These are phyloP conservation scores for Kalanchoe fedtschenkoi DNA, from an alignment of 164 flowering plant species.

Conservation along the genomic window DNA sequence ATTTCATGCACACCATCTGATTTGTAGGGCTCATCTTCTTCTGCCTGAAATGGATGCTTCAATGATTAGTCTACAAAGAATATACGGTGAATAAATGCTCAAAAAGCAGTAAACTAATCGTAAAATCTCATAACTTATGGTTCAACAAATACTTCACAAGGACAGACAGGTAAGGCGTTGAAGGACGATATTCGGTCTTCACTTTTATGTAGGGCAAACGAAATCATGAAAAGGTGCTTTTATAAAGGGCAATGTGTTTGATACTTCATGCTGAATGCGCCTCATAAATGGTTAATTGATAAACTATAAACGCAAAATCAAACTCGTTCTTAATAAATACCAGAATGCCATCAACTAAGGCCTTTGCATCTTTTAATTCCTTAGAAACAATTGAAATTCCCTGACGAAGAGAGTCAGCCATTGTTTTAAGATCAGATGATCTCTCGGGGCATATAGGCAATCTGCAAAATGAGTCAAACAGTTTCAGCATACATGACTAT, in stretches of 20 bases:
- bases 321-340: conserved; percentile 18
- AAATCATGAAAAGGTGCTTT: background rate
- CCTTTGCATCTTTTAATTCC: conserved; percentile 54
- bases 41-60: conserved; percentile 26
- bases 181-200: background rate
- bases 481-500: conserved; percentile 9
- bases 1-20: conserved; percentile 61
- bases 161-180: background rate
- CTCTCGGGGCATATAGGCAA: conserved; percentile 43
- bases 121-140: background rate
- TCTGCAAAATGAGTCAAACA: conserved; percentile 39
- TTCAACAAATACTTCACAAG: background rate
- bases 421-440: conserved; percentile 26
- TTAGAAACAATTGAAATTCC: conserved; percentile 45
- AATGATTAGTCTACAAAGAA: background rate
- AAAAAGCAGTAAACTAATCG: no score
- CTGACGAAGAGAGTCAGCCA: conserved; percentile 35
- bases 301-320: background rate
- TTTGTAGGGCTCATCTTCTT: conserved; percentile 34
- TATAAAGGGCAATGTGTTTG: no score
- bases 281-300: background rate
- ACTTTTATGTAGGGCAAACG: background rate
- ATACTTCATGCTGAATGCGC: background rate
- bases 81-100: background rate
- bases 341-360: conserved; percentile 63